Conservation (phyloP, 2,329 filamentous ascomycete species). For the Lithohypha guttulata region DNA sequence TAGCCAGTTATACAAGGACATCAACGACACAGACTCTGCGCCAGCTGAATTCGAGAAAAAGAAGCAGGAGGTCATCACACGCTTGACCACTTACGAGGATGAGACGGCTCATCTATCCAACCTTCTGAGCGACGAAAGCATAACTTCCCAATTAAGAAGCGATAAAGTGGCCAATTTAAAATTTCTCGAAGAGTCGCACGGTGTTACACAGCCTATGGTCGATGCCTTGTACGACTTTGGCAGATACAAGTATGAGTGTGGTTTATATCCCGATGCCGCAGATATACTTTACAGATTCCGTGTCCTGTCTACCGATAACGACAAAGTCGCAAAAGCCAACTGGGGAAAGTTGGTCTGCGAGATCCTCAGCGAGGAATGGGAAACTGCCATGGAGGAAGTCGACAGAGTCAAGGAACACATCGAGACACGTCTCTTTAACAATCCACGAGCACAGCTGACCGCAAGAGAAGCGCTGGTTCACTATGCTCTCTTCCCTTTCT, state of each 20-base stretch:
- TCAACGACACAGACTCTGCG: slow-evolving; percentile 66
- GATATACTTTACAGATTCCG: slow-evolving; percentile 97
- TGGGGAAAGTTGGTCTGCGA: slow-evolving; percentile 98
- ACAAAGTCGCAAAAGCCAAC: slow-evolving; percentile 88
- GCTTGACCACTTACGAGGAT: slow-evolving; percentile 73
- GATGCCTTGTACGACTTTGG: slow-evolving; percentile 92
- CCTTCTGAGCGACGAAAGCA: slow-evolving; percentile 75
- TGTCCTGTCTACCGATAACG: slow-evolving; percentile 94
- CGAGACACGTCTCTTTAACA: slow-evolving; percentile 90
- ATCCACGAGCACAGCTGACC: slow-evolving; percentile 86
- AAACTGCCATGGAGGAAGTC: slow-evolving; percentile 80
- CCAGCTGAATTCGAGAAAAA: slow-evolving; percentile 81
- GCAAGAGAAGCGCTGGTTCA: slow-evolving; percentile 96
- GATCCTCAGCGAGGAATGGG: slow-evolving; percentile 92
- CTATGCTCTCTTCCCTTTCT: slow-evolving; percentile 98
- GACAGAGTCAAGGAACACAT: slow-evolving; percentile 85
- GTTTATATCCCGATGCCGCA: slow-evolving; percentile 79
- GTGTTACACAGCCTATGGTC: slow-evolving; percentile 89
- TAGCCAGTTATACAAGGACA: slow-evolving; percentile 78
- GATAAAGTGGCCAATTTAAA: slow-evolving; percentile 99
- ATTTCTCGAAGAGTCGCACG: slow-evolving; percentile 93
- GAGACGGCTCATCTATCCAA: slow-evolving; percentile 82
- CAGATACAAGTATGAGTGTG: slow-evolving; percentile 95
- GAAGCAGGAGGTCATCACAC: slow-evolving; percentile 75
- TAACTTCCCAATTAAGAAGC: slow-evolving; percentile 79